phyloP scores from a whole-genome alignment of 176 grass and related monocot species.

The Musa itinerans region DNA sequence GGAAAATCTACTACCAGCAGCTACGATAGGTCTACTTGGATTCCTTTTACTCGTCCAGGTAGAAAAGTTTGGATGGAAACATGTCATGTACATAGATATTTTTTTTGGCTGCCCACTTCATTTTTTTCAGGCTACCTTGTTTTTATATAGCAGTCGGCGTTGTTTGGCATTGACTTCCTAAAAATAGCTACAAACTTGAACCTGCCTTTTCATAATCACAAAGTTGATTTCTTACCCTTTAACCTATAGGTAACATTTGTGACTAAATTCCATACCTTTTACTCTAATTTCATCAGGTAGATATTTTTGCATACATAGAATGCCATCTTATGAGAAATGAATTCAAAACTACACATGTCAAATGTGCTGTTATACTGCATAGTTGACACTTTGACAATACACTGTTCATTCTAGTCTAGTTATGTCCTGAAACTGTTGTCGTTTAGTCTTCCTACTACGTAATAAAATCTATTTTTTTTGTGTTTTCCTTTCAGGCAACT shows the following conservation, averaged over 20 bases:
- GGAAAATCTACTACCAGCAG: slow-evolving; percentile 76
- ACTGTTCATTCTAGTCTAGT: background rate
- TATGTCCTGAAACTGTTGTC: background rate
- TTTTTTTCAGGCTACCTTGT: background rate
- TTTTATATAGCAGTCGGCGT: background rate
- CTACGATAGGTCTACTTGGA: slow-evolving; percentile 68
- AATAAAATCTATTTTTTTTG: slow-evolving; percentile 7
- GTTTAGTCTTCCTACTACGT: background rate
- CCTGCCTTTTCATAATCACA: too few relatives aligned
- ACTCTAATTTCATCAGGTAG: background rate
- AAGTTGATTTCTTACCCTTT: too few relatives aligned
- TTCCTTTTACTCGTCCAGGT: slow-evolving; percentile 37
- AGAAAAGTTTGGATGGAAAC: background rate
- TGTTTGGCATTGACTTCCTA: too few relatives aligned
- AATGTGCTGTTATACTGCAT: background rate
- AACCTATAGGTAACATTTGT: background rate
- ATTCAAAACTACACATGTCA: too few relatives aligned
- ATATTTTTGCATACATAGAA: background rate
- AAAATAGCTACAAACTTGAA: too few relatives aligned
- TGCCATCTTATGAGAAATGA: too few relatives aligned
- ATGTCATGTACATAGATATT: background rate
- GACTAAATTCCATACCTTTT: background rate
- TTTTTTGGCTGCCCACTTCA: background rate
- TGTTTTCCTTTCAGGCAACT: slow-evolving; percentile 50
- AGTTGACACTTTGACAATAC: background rate